These are phyloP conservation scores for Eucalyptus shirleyi DNA, from an alignment of 345 rosid genomes.

Conservation along the genomic window DNA sequence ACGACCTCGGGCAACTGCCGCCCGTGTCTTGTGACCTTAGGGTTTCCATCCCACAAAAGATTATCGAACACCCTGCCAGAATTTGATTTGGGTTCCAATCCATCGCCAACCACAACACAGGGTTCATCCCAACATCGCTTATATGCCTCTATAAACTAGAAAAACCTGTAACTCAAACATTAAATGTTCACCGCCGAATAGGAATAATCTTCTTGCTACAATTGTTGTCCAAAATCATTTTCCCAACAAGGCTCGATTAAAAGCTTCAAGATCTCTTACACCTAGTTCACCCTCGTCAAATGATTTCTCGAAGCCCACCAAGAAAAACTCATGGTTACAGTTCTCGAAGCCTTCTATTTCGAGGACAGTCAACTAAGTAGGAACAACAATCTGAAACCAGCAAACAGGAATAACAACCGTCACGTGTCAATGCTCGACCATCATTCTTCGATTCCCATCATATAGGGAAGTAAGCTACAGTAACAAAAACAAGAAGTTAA, in stretches of 20 bases:
- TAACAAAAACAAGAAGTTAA: neutral
- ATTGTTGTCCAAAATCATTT: neutral
- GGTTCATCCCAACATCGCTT: neutral
- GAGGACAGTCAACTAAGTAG: neutral
- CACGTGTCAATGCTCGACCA: neutral
- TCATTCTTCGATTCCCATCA: neutral
- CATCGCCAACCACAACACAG: neutral
- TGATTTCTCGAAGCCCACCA: neutral
- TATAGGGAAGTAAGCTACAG: neutral
- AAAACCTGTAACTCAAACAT: neutral
- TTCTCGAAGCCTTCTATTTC: neutral
- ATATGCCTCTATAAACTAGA: neutral
- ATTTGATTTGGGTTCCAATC: neutral
- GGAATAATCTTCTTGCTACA: neutral
- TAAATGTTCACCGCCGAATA: neutral
- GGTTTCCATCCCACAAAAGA: neutral
- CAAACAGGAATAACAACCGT: neutral
- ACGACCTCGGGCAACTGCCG: rapidly evolving
- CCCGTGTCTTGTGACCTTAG: too few relatives aligned
- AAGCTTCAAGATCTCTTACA: neutral
- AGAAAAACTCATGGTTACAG: neutral
- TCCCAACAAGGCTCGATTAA: neutral
- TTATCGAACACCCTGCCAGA: neutral
- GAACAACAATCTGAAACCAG: neutral
- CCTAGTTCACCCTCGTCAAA: neutral